These are phyloP conservation scores for Pythium phragmiticola DNA, from an alignment of 352 stramenopile species.

Conservation along the genomic window DNA sequence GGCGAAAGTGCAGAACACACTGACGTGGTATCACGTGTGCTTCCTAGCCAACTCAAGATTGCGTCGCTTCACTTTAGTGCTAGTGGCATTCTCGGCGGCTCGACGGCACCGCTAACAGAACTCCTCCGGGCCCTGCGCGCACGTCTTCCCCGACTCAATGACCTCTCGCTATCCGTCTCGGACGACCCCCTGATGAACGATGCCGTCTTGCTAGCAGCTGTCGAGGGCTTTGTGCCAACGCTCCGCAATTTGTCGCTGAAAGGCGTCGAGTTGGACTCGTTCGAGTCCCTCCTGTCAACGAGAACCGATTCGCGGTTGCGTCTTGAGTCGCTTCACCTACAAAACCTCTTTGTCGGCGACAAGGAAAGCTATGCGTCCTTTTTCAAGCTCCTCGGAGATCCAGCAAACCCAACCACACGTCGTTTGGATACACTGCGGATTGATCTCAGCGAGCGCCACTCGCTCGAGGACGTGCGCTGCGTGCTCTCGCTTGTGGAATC, in stretches of 20 bases:
- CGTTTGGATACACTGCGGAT: neutral
- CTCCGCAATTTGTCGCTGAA: neutral
- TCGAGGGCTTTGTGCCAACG: neutral
- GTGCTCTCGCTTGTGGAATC: neutral
- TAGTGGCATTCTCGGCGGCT: neutral
- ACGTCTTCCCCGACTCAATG: neutral
- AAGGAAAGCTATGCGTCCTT: neutral
- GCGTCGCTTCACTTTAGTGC: neutral
- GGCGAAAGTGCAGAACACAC: too few species aligned
- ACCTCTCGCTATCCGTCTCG: neutral
- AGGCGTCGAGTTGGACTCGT: neutral
- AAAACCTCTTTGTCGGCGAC: constrained; percentile 1
- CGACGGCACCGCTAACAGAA: neutral
- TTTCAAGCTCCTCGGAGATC: constrained; percentile 1
- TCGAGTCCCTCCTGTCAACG: neutral
- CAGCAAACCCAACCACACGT: neutral
- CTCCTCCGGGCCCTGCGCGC: neutral
- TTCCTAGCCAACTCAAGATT: neutral
- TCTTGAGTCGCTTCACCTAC: neutral
- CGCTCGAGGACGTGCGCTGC: neutral
- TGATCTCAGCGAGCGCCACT: constrained; percentile 1
- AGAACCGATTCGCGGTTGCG: neutral
- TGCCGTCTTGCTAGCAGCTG: neutral
- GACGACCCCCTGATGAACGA: constrained; percentile 2
- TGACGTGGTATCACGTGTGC: too few species aligned